Evolutionary conservation across 2,329 filamentous ascomycete genomes (phyloP), one percentile per base, ranked within the genome.

Genomic region (Daldinia eschscholtzii): DNA sequence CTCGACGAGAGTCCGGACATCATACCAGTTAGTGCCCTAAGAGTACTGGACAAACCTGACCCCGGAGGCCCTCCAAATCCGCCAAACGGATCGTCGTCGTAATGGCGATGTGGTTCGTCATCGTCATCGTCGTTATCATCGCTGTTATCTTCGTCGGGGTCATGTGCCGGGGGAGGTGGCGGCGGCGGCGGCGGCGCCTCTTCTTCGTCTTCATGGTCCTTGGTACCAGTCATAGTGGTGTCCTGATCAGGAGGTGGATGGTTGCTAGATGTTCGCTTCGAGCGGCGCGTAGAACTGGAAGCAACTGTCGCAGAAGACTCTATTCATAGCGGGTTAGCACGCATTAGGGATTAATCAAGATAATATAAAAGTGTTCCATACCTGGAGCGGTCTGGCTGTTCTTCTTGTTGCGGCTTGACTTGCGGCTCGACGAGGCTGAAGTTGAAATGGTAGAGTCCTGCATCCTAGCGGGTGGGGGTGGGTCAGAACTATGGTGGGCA

Each of bases 21-120:
- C 87, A 97, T 97, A 70, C 94, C 94, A 60, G 90, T 97, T 72
- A 99, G 83, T 18, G 94, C 94, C 77, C 95, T 87, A 18, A 99
- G 86, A 13, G 94, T 97, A 76, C 85, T 92, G 6, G 93, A 93
- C 30, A 98, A 83, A 18, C 89, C 89, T 60, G 89, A 85, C 15
- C 89, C 86, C 9, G 87, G 84, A 64, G 87, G 86, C 46, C 91
- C 89, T 39, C 92, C 90, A 70, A 97, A 93, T 13, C 85, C 85
- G 44, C 87, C 86, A 72, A 89, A 89, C 0, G 87, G 85, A 72
- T 89, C 87, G 63, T 89, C 88, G 64, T 92, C 90, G 71, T 92
- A 90, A 68, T 90, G 91, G 72, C 77, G 75, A 23, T 83, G 81
- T 56, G 80, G 83, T 2, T 88, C 87, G 9, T 88, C 85, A 44